A percentile compares a stretch with the other conserved stretches of the same genome.
Evolutionary conservation across 495 filamentous ascomycete genomes (phyloP).

Genomic region (Geopyxis carbonaria): DNA sequence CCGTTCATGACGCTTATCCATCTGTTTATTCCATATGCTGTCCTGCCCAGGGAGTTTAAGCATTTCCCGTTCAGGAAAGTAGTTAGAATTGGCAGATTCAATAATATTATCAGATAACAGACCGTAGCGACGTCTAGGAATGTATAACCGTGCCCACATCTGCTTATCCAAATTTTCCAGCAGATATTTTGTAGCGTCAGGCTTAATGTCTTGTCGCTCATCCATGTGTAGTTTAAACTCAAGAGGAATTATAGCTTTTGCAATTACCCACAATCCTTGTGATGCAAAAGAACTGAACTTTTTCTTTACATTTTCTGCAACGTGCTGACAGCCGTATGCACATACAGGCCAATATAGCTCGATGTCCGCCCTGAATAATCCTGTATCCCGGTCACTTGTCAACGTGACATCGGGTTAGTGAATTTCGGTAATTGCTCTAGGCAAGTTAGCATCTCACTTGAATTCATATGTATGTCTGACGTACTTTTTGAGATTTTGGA

Average conservation of each 20-base stretch:
- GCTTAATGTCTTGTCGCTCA: background rate
- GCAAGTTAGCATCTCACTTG: background rate
- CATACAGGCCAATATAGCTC: background rate
- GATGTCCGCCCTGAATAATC: background rate
- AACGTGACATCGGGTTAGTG: background rate
- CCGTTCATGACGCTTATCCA: no score
- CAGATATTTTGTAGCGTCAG: background rate
- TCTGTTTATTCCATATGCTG: conserved; percentile 9
- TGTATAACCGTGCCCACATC: no score
- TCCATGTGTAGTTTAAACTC: background rate
- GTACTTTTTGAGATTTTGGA: conserved; percentile 3
- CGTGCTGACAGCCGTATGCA: conserved; percentile 1
- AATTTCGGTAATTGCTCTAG: conserved; percentile 8
- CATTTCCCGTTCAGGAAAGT: conserved; percentile 4
- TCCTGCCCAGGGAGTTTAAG: conserved; percentile 5
- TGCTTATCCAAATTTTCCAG: no score
- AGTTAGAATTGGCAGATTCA: conserved; percentile 9
- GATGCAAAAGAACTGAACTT: no score
- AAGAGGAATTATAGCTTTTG: background rate
- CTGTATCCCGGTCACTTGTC: conserved; percentile 7
- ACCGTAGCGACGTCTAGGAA: conserved; percentile 4
- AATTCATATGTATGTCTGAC: background rate
- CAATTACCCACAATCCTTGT: no score
- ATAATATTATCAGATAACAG: conserved; percentile 10
- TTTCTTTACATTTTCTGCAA: background rate